These are phyloP conservation scores for Roridomyces roridus DNA, from an alignment of 768 basidiomycete genomes.

Conservation along the genomic window DNA sequence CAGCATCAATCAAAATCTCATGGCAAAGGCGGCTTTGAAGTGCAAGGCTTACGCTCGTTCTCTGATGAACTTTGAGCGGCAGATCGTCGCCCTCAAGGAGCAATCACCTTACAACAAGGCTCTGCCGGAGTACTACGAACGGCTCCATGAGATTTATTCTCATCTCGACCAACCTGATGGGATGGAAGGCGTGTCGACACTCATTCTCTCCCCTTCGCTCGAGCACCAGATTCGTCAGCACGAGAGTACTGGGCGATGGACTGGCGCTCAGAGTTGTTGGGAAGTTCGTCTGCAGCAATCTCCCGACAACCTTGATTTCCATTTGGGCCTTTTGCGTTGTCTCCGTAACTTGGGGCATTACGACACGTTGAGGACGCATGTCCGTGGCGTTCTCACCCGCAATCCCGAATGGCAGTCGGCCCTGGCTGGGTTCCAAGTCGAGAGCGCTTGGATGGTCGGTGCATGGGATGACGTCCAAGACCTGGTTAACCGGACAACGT, in stretches of 20 bases:
- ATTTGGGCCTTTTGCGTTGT: constrained; percentile 89
- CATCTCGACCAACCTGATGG: constrained; percentile 97
- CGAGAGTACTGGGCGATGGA: constrained; percentile 97
- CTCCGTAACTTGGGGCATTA: constrained; percentile 96
- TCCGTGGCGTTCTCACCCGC: constrained; percentile 85
- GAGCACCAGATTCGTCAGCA: constrained; percentile 98
- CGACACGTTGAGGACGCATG: constrained; percentile 94
- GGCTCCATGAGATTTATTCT: constrained; percentile 94
- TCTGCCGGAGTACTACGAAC: constrained; percentile 80
- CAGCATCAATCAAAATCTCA: constrained; percentile 84
- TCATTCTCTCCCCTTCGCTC: constrained; percentile 86
- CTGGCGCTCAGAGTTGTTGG: constrained; percentile 99
- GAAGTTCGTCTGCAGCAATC: constrained; percentile 91
- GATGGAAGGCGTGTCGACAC: constrained; percentile 95
- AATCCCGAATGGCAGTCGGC: constrained; percentile 83
- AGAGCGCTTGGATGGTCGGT: constrained; percentile 95
- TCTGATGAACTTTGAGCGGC: constrained; percentile 93
- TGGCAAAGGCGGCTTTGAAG: constrained; percentile 92
- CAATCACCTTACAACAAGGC: constrained; percentile 49
- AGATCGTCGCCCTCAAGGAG: constrained; percentile 62
- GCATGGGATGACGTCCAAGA: constrained; percentile 86
- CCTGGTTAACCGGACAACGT: constrained; percentile 57
- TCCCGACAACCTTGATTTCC: constrained; percentile 88
- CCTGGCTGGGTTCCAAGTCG: constrained; percentile 85
- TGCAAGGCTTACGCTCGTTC: constrained; percentile 95